Evolutionary conservation across 2,329 filamentous ascomycete genomes (phyloP).

Genomic region (Blastomyces gilchristii): DNA sequence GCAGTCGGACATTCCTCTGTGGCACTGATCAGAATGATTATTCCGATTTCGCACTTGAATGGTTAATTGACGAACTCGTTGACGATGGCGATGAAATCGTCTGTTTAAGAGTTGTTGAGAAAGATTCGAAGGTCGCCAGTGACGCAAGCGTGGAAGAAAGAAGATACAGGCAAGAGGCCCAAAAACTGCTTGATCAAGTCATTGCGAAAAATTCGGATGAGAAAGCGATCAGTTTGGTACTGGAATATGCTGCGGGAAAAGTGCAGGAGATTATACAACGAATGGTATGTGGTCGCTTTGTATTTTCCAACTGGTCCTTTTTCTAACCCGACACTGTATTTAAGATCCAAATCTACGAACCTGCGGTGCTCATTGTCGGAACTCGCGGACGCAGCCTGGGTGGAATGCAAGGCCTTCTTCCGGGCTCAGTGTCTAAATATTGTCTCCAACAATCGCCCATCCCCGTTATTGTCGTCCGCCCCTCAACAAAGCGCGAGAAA

Average conservation of each 20-base stretch:
- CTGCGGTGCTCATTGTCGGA: conserved; percentile 81
- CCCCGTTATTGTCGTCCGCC: conserved; percentile 83
- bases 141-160: conserved; percentile 53
- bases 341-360: conserved; percentile 84
- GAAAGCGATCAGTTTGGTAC: conserved; percentile 70
- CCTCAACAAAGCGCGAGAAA: conserved; percentile 75
- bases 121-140: conserved; percentile 59
- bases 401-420: conserved; percentile 75
- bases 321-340: conserved; percentile 11
- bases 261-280: conserved; percentile 83
- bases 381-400: conserved; percentile 76
- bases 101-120: conserved; percentile 79
- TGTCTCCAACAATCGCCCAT: conserved; percentile 89
- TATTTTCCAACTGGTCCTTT: not conserved
- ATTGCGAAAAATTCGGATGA: conserved; percentile 68
- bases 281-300: conserved; percentile 49
- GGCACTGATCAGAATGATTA: conserved; percentile 87
- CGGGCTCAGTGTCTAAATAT: conserved; percentile 87
- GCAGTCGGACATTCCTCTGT: conserved; percentile 80
- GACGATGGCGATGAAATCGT: conserved; percentile 91
- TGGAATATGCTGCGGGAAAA: conserved; percentile 84
- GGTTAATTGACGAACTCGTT: conserved; percentile 82
- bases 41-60: conserved; percentile 83
- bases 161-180: conserved; percentile 65
- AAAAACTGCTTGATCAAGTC: conserved; percentile 62